phyloP scores from a whole-genome alignment of 352 stramenopile genomes.

The Phytophthora pinifolia region DNA sequence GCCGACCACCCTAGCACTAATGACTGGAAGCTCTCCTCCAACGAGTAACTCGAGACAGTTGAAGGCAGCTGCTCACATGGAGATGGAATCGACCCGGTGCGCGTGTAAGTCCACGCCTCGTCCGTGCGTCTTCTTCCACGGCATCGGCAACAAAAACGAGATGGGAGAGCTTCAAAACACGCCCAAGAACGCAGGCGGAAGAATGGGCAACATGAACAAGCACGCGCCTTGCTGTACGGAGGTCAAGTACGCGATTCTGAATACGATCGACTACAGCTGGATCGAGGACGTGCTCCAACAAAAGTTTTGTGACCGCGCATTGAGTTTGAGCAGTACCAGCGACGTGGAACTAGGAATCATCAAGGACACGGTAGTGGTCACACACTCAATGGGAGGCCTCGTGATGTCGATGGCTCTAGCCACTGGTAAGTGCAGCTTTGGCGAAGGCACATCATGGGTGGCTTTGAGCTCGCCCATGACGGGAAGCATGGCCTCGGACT shows the following conservation, averaged over 20 bases:
- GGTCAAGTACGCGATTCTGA: slow-evolving; percentile 26
- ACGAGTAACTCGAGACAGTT: slow-evolving; percentile 10
- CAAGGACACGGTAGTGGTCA: slow-evolving; percentile 25
- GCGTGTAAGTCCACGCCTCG: slow-evolving; percentile 22
- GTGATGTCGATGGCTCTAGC: slow-evolving; percentile 23
- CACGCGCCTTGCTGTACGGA: slow-evolving; percentile 22
- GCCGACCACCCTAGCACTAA: slow-evolving; percentile 12
- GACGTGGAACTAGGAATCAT: neutral
- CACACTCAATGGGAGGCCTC: slow-evolving; percentile 22
- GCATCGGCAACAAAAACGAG: slow-evolving; percentile 15
- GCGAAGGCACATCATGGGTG: slow-evolving; percentile 28
- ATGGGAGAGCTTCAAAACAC: slow-evolving; percentile 20
- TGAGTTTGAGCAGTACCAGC: slow-evolving; percentile 16
- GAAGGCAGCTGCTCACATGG: slow-evolving; percentile 11
- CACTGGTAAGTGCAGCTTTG: slow-evolving; percentile 26
- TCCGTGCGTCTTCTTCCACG: slow-evolving; percentile 28
- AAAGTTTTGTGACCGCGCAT: slow-evolving; percentile 22
- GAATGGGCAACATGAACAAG: slow-evolving; percentile 23
- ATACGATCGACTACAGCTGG: slow-evolving; percentile 20
- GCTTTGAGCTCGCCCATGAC: slow-evolving; percentile 26
- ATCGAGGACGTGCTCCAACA: slow-evolving; percentile 16
- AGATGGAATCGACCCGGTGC: slow-evolving; percentile 8
- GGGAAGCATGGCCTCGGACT: slow-evolving; percentile 33
- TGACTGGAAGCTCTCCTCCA: slow-evolving; percentile 13
- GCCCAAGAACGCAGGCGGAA: slow-evolving; percentile 9